Evolutionary conservation across 352 stramenopile genomes (phyloP), one percentile per base, ranked within the genome.

Genomic region (Pythium phragmitis): DNA sequence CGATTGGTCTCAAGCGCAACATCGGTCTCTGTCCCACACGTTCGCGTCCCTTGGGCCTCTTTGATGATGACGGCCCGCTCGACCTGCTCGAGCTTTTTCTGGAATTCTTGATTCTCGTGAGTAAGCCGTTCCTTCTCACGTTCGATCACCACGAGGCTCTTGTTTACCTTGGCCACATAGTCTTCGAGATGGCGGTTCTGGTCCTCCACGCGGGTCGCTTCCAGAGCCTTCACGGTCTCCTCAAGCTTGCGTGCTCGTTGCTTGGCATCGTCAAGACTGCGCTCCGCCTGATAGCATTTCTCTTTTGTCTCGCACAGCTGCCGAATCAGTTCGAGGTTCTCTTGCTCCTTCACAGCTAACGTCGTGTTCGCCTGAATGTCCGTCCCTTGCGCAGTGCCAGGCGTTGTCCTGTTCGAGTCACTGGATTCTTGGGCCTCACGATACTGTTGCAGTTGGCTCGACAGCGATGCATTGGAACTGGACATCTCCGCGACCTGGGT

Each of bases 311-410:
- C 62, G 21, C 68, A 77, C 3, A 88, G 55, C 37, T 78, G 77
- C 26, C 79, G 75, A 43, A 85, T 50, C 11, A 88, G 69, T 4
- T 70, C 46, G 3, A 76, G 51, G 19, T 77, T 88, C 52, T 86
- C 79, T 36, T 77, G 55, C 46, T 88, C 75, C 39, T 70, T 41
- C 16, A 62, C 57, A 1, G 63, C 70, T 0, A 72, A 49, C 26
- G 82, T 33, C 13, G 13, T 14, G 13, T 46, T 9, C 19, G 39
- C 17, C 13, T 46, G 39, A 30, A 5, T 30, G 1, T 3, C 1
- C 26, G 26, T 30, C 3, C 26, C 26, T 30, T 5, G 26, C 26
- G 26, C 26, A 30, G 26, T 30, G 17, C 5, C 4, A 17, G 54
- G 23, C 26, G 42, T 5, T 39, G 12, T 36, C 5, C 37, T 26